Evolutionary conservation across 2,329 filamentous ascomycete species (phyloP), one percentile per base, ranked within the genome.

Genomic region (Cyphellophora europaea): DNA sequence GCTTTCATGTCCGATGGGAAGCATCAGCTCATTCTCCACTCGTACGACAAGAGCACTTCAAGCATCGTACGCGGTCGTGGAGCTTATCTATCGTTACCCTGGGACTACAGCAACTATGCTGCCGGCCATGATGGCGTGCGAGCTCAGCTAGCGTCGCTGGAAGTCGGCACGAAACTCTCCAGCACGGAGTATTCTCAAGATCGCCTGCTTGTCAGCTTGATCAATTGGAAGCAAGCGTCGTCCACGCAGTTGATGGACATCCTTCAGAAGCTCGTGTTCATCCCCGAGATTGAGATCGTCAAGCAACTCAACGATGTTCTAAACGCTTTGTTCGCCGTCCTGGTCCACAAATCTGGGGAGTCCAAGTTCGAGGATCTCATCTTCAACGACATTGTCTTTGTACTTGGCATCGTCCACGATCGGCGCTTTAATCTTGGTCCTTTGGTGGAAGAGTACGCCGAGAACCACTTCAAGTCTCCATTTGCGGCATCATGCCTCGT

Each of bases 151-250:
- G 86, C 89, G 3, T 75, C 77, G n/a, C 61, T 98, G 19, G 74
- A 77, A 10, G 63, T 93, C 8, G 75, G 83, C 40, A 93, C 88
- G 0, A 93, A 85, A 50, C 74, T 98, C 5, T 95, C 88, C 68
- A 96, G 91, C 61, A 98, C 91, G 1, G 76, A 79, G 40, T 93
- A 93, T 53, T 95, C 89, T 0, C 91, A 98, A 54, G 88, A 98
- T 54, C 81, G 88, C 37, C 76, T 82, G 11, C 73, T 98, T 8
- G 65, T 95, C 12, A 82, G 85, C 11, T 66, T 98, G 16, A 62
- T 96, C 19, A 84, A 80, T 49, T 96, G 91, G 91, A 85, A 77
- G 52, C 81, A 89, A 10, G 71, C 79, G 27, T 69, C 79, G 0
- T 72, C 78, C 30, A 77, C 79, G 17, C 77, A 88, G 21, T 68